Evolutionary conservation across 139 green algal species (phyloP).

Genomic region (Axilococcus clingmanii): DNA sequence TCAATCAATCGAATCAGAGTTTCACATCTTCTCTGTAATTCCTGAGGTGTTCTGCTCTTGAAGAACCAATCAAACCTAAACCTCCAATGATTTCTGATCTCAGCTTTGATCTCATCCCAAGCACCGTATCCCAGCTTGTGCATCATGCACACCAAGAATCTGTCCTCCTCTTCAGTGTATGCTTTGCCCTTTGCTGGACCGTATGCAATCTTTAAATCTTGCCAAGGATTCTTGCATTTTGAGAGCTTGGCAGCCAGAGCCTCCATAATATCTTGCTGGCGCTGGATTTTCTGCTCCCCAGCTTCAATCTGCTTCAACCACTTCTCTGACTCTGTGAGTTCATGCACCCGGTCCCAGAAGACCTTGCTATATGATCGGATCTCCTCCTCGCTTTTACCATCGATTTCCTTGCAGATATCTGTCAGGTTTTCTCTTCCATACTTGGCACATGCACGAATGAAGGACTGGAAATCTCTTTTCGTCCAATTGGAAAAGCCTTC

Average conservation of each 20-base stretch:
- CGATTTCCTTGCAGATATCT: conserved; percentile 78
- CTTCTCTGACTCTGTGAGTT: conserved; percentile 68
- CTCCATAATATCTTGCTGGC: conserved; percentile 73
- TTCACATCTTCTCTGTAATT: conserved; percentile 74
- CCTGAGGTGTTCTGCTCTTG: conserved; percentile 85
- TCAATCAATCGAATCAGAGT: conserved; percentile 97
- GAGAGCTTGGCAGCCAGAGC: conserved; percentile 86
- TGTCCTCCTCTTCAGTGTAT: conserved; percentile 98
- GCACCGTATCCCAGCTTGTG: conserved; percentile 92
- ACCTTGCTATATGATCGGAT: conserved; percentile 40
- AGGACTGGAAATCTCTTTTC: conserved; percentile 85
- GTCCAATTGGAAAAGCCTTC: conserved; percentile 88
- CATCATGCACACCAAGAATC: conserved; percentile 96
- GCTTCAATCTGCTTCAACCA: conserved; percentile 94
- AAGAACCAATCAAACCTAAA: conserved; percentile 99
- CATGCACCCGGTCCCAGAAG: conserved; percentile 68
- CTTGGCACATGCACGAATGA: conserved; percentile 84
- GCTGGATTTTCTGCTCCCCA: conserved; percentile 78
- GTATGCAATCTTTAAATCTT: conserved; percentile 72
- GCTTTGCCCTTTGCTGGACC: conserved; percentile 95
- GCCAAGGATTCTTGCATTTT: conserved; percentile 92
- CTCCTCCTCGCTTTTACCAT: conserved; percentile 87
- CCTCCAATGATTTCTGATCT: conserved; percentile 80
- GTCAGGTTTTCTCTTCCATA: conserved; percentile 68
- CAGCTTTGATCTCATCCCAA: conserved; percentile 97